Evolutionary conservation across 495 filamentous ascomycete species (phyloP).

Genomic region (Daldinia bambusicola): DNA sequence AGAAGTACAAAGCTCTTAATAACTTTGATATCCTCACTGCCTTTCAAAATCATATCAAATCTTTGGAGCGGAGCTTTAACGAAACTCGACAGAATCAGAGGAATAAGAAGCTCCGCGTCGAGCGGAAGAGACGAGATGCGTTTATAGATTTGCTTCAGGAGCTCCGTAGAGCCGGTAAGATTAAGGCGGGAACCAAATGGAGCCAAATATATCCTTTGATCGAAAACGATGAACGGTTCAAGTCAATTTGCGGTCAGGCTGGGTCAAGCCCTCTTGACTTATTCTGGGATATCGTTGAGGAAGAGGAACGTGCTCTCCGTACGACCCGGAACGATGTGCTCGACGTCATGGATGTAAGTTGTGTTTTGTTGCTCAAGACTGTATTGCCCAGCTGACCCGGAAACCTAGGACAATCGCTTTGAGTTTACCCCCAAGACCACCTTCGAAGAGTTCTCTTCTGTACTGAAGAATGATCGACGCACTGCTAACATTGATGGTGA

Average conservation of each 20-base stretch:
- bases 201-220: conserved; percentile 81
- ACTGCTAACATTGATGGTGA: conserved; percentile 85
- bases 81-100: conserved; percentile 89
- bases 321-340: conserved; percentile 83
- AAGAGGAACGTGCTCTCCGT: conserved; percentile 86
- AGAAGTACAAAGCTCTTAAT: conserved; percentile 87
- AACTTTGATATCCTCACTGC: conserved; percentile 91
- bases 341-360: conserved; percentile 88
- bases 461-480: conserved; percentile 83
- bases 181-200: conserved; percentile 94
- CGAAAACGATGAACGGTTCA: conserved; percentile 83
- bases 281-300: conserved; percentile 96
- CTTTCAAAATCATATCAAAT: conserved; percentile 95
- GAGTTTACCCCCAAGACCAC: conserved; percentile 87
- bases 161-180: conserved; percentile 77
- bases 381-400: conserved; percentile 11
- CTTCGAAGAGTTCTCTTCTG: conserved; percentile 81
- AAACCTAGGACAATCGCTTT: conserved; percentile 81
- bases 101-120: conserved; percentile 77
- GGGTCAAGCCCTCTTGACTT: conserved; percentile 94
- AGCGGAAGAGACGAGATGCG: conserved; percentile 84
- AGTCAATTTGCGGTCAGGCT: conserved; percentile 82
- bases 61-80: conserved; percentile 88
- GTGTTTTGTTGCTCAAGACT: background rate
- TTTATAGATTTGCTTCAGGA: conserved; percentile 80